phyloP scores from a whole-genome alignment of 495 filamentous ascomycete genomes.

The Sphaerosporella brunnea region DNA sequence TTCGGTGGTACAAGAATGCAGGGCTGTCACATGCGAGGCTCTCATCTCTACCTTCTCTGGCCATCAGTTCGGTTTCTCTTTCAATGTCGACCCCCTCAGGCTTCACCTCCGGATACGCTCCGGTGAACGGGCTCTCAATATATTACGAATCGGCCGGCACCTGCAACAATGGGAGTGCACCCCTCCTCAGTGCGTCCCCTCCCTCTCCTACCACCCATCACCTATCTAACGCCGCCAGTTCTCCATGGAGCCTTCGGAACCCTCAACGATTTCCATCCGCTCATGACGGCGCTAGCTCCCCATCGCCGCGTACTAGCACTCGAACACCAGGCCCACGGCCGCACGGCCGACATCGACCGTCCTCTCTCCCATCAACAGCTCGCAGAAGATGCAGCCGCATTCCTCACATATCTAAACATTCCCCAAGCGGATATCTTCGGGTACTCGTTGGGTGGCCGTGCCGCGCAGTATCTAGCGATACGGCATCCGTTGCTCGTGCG shows the following conservation, averaged over 20 bases:
- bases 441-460: not conserved
- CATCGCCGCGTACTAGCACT: not conserved
- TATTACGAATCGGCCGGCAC: conserved; percentile 1
- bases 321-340: conserved; percentile 1
- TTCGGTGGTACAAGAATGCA: too few relatives aligned
- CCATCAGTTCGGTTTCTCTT: too few relatives aligned
- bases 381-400: not conserved
- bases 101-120: not conserved
- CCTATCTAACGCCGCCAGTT: not conserved
- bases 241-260: conserved; percentile 1
- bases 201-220: too few relatives aligned
- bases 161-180: not conserved
- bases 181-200: not conserved
- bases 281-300: not conserved
- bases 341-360: conserved; percentile 2
- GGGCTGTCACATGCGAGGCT: too few relatives aligned
- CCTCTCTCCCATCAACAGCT: not conserved
- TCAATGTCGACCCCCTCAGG: not conserved
- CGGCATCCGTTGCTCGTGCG: not conserved
- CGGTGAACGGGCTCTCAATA: conserved; percentile 1
- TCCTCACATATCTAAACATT: not conserved
- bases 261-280: not conserved
- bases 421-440: conserved; percentile 1
- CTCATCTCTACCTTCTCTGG: too few relatives aligned
- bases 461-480: not conserved